Conservation (phyloP, 2,329 filamentous ascomycete genomes). For the Paecilomyces niveus region DNA sequence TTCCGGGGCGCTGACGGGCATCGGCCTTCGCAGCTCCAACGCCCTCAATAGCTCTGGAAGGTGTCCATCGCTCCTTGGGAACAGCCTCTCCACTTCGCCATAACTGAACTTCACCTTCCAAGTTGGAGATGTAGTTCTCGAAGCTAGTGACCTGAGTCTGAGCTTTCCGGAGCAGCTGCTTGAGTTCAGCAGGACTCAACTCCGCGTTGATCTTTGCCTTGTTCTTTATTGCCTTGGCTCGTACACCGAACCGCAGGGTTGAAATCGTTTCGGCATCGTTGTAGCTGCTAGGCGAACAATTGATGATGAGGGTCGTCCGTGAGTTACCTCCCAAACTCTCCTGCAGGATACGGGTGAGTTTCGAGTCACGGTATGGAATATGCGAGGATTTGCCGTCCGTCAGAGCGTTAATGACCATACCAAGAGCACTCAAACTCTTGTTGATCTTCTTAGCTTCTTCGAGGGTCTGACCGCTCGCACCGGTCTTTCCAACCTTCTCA, state of each 20-base stretch:
- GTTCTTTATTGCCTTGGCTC: slow-evolving; percentile 98
- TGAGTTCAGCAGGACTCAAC: slow-evolving; percentile 90
- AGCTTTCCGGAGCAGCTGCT: slow-evolving; percentile 83
- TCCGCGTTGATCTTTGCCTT: slow-evolving; percentile 99
- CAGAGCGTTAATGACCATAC: slow-evolving; percentile 97
- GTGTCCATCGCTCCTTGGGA: slow-evolving; percentile 81
- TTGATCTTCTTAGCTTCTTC: slow-evolving; percentile 99
- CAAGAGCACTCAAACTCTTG: slow-evolving; percentile 95
- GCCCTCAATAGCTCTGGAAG: slow-evolving; percentile 53
- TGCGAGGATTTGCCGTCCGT: slow-evolving; percentile 97
- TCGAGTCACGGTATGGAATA: slow-evolving; percentile 94
- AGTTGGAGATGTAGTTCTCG: slow-evolving; percentile 72
- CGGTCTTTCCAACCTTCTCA: slow-evolving; percentile 98
- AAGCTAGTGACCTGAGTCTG: slow-evolving; percentile 85
- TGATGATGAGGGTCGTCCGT: slow-evolving; percentile 95
- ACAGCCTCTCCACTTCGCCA: slow-evolving; percentile 88
- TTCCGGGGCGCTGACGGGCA: slow-evolving; percentile 31
- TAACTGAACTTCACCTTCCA: slow-evolving; percentile 76
- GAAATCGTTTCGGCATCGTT: slow-evolving; percentile 93
- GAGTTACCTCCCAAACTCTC: slow-evolving; percentile 97
- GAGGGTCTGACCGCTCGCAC: slow-evolving; percentile 90
- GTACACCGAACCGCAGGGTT: slow-evolving; percentile 87
- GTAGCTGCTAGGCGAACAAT: slow-evolving; percentile 97
- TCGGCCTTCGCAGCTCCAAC: slow-evolving; percentile 21
- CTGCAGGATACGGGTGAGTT: slow-evolving; percentile 93